Base-by-base conservation (phyloP, 768 basidiomycete genomes). In the Tricholoma saponaceum region DNA sequence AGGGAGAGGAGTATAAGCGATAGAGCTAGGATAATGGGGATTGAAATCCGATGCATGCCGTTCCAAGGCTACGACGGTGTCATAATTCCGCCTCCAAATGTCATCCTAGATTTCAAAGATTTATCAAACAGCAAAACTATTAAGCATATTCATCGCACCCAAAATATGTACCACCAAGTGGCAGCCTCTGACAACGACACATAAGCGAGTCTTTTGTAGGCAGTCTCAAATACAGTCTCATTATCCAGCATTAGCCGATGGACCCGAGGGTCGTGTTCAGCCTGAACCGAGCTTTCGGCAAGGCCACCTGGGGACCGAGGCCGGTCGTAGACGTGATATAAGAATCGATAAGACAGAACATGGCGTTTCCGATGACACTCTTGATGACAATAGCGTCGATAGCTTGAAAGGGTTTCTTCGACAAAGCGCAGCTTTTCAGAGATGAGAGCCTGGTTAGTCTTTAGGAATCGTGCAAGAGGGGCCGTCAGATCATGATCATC, bases 151-250 rank as follows among this genome's bases (percentile, higher is more conserved):
- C 16, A n/a, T 32, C 81, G 62, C 51, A 89, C 89, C 86, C 87
- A 91, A 61, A 89, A 83, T 12, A 90, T 75, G 62, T 86, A 90
- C 90, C 90, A 92, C 85, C 88, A 90, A 3, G 83, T 80, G 3
- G 79, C 71, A 1, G 82, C 67, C 60, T 79, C 74, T 1, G 80
- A 79, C 8, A 63, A 61, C 1, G 82, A 74, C 30, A 87, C 84
- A 18, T 73, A 74, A 9, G 69, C 60, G 55, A 84, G 74, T 35
- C 90, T 77, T 30, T 81, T 76, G 66, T 85, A 82, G 0, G 84
- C 76, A 20, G 75, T 73, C 54, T 64, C 68, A 46, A 90, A 78
- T 0, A 78, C 74, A 13, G 64, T 69, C 56, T 79, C 74, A 64
- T 77, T 80, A 5, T 70, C 67, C 26, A 72, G 61, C 66, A 86